Percentiles rank a stretch among this genome's conserved stretches.
phyloP scores from a whole-genome alignment of 257 asterid species.

The Scutellaria minor region DNA sequence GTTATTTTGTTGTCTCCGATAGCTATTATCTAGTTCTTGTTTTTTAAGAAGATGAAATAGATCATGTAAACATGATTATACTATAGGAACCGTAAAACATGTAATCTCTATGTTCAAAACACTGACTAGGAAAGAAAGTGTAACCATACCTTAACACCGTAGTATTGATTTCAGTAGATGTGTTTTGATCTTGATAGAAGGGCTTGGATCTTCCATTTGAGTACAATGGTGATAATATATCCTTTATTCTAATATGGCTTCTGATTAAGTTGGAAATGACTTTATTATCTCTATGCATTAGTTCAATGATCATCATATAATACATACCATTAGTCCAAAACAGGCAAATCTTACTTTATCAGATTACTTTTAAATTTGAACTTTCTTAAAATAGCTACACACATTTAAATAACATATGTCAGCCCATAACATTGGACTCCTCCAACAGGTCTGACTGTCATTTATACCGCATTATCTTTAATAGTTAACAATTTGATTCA shows the following conservation, averaged over 20 bases:
- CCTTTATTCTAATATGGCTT: neutral
- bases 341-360: neutral
- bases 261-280: neutral
- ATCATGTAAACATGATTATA: neutral
- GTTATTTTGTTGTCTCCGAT: neutral
- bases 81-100: neutral
- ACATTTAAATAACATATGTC: neutral
- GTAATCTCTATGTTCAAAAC: neutral
- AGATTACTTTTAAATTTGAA: neutral
- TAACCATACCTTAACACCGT: neutral
- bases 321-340: neutral
- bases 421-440: neutral
- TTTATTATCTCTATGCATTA: neutral
- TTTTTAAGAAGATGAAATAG: neutral
- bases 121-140: neutral
- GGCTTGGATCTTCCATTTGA: neutral
- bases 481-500: slow-evolving; percentile 3
- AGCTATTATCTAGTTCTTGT: neutral
- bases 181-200: neutral
- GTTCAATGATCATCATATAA: neutral
- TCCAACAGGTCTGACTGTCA: neutral
- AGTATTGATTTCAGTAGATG: neutral
- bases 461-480: slow-evolving; percentile 6
- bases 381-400: neutral
- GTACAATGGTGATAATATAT: neutral